Evolutionary conservation across 345 rosid genomes (phyloP).

Genomic region (Gossypium sturtianum): DNA sequence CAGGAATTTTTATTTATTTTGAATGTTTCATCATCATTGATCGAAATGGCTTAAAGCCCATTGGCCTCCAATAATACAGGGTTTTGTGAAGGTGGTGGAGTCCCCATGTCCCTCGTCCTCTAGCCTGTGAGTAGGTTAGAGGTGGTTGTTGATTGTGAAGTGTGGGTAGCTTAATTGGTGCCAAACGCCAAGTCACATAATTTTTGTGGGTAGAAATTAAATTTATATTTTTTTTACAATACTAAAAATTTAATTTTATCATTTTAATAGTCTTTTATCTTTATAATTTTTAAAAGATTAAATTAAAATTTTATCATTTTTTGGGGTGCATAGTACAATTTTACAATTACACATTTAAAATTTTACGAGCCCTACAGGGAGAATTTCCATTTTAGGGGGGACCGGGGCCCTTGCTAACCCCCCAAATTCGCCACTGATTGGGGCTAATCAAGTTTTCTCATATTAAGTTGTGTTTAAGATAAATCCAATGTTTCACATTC

Average conservation of each 20-base stretch:
- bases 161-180: not conserved
- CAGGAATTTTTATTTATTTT: not conserved
- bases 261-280: no score
- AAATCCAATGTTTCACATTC: not conserved
- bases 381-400: no score
- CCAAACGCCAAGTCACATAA: no score
- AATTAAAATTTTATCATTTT: no score
- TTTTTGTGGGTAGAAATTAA: no score
- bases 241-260: no score
- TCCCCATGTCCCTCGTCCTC: not conserved
- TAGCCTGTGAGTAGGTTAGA: constrained; percentile 5
- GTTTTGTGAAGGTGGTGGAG: constrained; percentile 9
- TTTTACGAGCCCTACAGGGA: rapidly evolving
- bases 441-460: not conserved
- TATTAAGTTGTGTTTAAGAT: not conserved
- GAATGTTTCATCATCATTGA: no score
- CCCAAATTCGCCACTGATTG: no score
- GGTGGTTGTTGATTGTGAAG: not conserved
- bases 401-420: no score
- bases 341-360: no score
- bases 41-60: not conserved
- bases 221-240: no score
- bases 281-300: no score
- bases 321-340: rapidly evolving
- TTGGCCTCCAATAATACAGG: not conserved